phyloP scores from a whole-genome alignment of 768 basidiomycete genomes.

The Pholiota conissans region DNA sequence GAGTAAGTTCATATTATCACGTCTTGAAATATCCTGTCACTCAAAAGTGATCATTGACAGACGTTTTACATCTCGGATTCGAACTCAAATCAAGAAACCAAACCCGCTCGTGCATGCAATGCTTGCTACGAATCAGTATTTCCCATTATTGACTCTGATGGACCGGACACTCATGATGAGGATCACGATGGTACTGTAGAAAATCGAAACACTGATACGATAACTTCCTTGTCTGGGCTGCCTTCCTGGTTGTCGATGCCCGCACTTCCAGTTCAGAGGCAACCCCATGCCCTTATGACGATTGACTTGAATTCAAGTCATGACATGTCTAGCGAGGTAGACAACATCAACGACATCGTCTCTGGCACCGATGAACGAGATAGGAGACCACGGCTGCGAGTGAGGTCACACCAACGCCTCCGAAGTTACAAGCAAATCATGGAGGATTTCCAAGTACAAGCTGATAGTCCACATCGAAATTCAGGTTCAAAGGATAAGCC shows the following conservation, averaged over 20 bases:
- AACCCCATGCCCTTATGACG: conserved; percentile 50
- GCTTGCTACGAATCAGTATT: conserved; percentile 88
- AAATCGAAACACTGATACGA: conserved; percentile 32
- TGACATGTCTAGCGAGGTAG: conserved; percentile 15
- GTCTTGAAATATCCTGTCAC: not conserved
- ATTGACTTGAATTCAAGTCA: conserved; percentile 34
- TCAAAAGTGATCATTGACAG: conserved; percentile 35
- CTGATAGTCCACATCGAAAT: conserved; percentile 1
- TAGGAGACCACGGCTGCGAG: conserved; percentile 27
- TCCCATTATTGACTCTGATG: conserved; percentile 48
- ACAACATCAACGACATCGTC: conserved; percentile 1
- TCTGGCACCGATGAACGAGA: conserved; percentile 16
- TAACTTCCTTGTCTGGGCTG: conserved; percentile 51
- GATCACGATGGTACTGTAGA: not conserved
- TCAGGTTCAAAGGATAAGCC: conserved; percentile 10
- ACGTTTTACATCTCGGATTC: conserved; percentile 80
- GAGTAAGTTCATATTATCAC: conserved; percentile 52
- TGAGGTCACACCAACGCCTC: conserved; percentile 45
- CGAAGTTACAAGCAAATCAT: conserved; percentile 68
- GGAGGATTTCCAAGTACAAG: conserved; percentile 55
- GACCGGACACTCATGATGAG: conserved; percentile 9
- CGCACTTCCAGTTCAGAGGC: conserved; percentile 37
- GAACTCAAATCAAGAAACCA: conserved; percentile 38
- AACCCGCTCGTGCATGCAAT: conserved; percentile 80
- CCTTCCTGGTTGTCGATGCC: conserved; percentile 62